Conservation (phyloP, 441 rosid species). For the Rhodomyrtus psidioides region DNA sequence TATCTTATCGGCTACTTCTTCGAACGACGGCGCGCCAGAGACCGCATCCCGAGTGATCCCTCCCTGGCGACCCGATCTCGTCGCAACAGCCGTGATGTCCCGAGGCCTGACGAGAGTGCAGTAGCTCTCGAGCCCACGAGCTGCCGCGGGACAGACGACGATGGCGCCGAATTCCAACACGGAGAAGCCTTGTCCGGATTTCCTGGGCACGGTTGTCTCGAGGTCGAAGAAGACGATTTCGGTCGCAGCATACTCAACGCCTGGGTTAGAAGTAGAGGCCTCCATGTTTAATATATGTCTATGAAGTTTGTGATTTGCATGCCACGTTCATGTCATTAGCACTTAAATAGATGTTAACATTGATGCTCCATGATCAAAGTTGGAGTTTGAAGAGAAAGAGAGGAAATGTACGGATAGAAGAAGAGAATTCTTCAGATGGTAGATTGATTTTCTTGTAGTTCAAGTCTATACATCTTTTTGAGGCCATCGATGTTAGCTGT, state of each 20-base stretch:
- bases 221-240: slow-evolving; percentile 84
- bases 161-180: slow-evolving; percentile 93
- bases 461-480: slow-evolving; percentile 28
- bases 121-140: slow-evolving; percentile 60
- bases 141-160: slow-evolving; percentile 66
- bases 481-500: slow-evolving; percentile 7
- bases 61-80: slow-evolving; percentile 44
- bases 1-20: slow-evolving; percentile 66
- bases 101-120: slow-evolving; percentile 67
- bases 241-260: background rate
- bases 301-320: background rate
- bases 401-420: background rate
- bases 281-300: slow-evolving; percentile 15
- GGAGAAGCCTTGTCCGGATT: slow-evolving; percentile 47
- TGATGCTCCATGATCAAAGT: slow-evolving; percentile 5
- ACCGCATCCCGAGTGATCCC: slow-evolving; percentile 75
- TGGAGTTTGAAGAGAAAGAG: background rate
- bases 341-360: background rate
- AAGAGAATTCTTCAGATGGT: slow-evolving; percentile 17
- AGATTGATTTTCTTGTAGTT: slow-evolving; percentile 48
- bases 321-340: background rate
- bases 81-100: slow-evolving; percentile 49
- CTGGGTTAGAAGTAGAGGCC: background rate
- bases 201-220: slow-evolving; percentile 81
- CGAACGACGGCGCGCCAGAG: slow-evolving; percentile 51